Evolutionary conservation across 345 rosid genomes (phyloP).

Genomic region (Mallotus nudiflorus): DNA sequence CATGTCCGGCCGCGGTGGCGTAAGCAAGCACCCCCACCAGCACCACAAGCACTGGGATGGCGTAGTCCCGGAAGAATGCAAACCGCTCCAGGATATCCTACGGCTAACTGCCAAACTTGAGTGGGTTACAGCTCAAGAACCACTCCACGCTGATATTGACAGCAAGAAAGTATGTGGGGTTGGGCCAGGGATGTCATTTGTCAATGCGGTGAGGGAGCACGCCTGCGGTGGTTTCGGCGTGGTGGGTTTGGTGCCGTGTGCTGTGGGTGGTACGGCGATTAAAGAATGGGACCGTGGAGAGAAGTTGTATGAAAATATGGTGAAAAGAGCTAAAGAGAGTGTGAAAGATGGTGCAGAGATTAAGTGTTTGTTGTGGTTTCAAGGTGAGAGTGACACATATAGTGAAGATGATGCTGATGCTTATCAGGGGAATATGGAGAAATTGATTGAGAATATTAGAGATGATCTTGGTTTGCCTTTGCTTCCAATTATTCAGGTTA

Average conservation of each 20-base stretch:
- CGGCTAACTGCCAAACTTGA: conserved; percentile 60
- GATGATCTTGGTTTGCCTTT: conserved; percentile 65
- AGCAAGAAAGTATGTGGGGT: conserved; percentile 63
- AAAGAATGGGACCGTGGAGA: conserved; percentile 79
- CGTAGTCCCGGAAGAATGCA: conserved; percentile 63
- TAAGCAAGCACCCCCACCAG: conserved; percentile 26
- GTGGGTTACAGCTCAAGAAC: conserved; percentile 75
- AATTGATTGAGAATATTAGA: conserved; percentile 51
- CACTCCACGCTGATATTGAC: conserved; percentile 84
- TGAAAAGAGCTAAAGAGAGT: conserved; percentile 63
- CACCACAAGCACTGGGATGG: conserved; percentile 63
- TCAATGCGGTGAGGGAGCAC: conserved; percentile 47
- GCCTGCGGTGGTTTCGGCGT: background rate
- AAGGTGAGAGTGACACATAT: conserved; percentile 85
- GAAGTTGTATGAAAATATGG: conserved; percentile 66
- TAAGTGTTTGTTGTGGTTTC: conserved; percentile 80
- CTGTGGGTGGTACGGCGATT: conserved; percentile 87
- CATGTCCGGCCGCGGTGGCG: conserved; percentile 94
- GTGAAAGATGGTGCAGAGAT: conserved; percentile 59
- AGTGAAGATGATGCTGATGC: conserved; percentile 54
- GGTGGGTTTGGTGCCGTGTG: conserved; percentile 78
- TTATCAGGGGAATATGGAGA: conserved; percentile 60
- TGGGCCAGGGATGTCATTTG: conserved; percentile 91
- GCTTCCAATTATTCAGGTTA: conserved; percentile 79
- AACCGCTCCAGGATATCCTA: conserved; percentile 50